Base-by-base conservation (phyloP, 2,329 filamentous ascomycete species). In the Trichophyton benhamiae region DNA sequence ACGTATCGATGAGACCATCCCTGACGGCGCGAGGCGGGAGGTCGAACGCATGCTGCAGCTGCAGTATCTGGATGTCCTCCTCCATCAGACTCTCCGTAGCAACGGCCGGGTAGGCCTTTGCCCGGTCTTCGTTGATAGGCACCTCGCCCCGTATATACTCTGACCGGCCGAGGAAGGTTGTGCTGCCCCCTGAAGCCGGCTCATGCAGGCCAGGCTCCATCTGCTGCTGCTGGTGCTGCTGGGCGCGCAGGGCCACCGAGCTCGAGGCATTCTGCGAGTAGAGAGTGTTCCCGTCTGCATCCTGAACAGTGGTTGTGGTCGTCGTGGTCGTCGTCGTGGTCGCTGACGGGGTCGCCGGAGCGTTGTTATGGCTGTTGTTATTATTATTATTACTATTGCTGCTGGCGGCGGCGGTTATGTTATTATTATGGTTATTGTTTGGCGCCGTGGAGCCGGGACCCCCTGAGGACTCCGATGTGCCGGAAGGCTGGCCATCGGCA, bases 1-100 rank as follows among this genome's bases (percentile, higher is more conserved):
- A 72, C 2, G 66, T 70, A 49, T 70, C 67, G 42, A 72, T 68
- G 22, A 72, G 59, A 2, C 68, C 69, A 46, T 71, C 67, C 17
- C 68, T 64, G 6, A 70, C 65, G 11, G 69, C 64, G 17, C 69
- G 65, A 11, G 66, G 68, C 3, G 70, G 68, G 8, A 70, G 63
- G 13, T 71, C 68, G 42, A 68, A 71, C 11, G 65, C 68, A 30
- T 66, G 65, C 44, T 70, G 67, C 17, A 68, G 44, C 8, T 66
- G 65, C 2, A 71, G 64, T 42, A 71, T 60, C 38, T 67, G 66
- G 13, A 68, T 62, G 58, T 70, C 69, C 55, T 69, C 67, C n/a
- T 67, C 68, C 17, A 67, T 67, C 36, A 69, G 65, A 25, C 60
- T 65, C 49, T 70, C 68, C 6, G 65, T 65, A 8, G 67, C 63